Base-by-base conservation (phyloP, 2,329 filamentous ascomycete genomes). In the Colletotrichum lindemuthianum region DNA sequence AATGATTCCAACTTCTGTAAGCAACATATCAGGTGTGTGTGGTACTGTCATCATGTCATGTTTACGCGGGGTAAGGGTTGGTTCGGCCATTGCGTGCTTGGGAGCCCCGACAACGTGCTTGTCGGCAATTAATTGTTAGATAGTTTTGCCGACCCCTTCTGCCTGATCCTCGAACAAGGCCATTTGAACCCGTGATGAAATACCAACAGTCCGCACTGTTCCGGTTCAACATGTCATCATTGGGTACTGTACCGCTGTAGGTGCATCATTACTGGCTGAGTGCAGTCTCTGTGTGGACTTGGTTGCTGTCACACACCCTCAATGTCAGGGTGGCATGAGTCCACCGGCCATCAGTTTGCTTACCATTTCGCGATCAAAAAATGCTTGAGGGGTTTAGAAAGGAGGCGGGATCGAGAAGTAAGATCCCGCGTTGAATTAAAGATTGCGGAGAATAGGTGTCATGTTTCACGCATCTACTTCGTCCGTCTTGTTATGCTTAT, bases 51-150 rank as follows among this genome's bases (percentile, higher is more conserved):
- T 16, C 10, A 15, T 9, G 8, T 40, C 16, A n/a, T 36, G 13
- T n/a, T 44, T 24, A 37, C 16, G 51, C 51, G 51, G 51, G 51
- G 51, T 36, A n/a, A 24, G n/a, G 2, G 34, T 4, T 13, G 13
- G 24, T 43, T 53, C n/a, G n/a, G 37, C 51, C 39, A 44, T 53
- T 24, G 51, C 51, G 51, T 53, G 51, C 51, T 53, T 43, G 37
- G 39, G 39, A 53, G 43, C 51, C 24, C 51, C 39, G 43, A 53
- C 15, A 44, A 53, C 51, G 51, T 53, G 51, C 37, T 53, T 41
- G 32, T 36, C 39, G 51, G 16, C 37, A 34, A 53, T 50, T n/a
- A 16, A 50, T 50, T 9, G 33, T n/a, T 10, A 16, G 11, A 34
- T 2, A 13, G 12, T 50, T 24, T 34, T 50, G 10, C 36, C 33